Evolutionary conservation across 257 asterid genomes (phyloP).

Genomic region (Parsonsia alboflavescens): DNA sequence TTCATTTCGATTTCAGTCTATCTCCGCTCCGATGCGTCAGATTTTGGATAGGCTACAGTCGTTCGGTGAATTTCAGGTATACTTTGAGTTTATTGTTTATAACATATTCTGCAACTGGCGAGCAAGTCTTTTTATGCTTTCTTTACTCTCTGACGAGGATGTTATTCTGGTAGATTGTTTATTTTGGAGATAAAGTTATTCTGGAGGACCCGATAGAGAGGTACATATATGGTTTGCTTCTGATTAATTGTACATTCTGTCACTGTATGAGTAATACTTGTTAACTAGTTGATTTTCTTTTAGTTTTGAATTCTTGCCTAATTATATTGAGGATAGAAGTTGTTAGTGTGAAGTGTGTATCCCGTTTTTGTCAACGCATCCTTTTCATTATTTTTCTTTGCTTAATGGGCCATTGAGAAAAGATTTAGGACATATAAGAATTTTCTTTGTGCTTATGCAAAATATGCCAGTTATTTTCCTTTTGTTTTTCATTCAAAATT

Average conservation of each 20-base stretch:
- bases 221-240: slow-evolving; percentile 24
- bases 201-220: slow-evolving; percentile 89
- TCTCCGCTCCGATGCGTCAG: slow-evolving; percentile 83
- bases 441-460: neutral
- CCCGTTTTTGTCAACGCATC: neutral
- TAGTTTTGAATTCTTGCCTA: neutral
- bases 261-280: neutral
- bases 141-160: neutral
- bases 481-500: neutral
- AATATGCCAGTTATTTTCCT: neutral
- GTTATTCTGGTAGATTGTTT: slow-evolving; percentile 51
- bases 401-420: neutral
- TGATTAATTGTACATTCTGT: neutral
- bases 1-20: slow-evolving; percentile 35
- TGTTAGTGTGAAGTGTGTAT: neutral
- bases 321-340: neutral
- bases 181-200: slow-evolving; percentile 86
- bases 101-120: neutral
- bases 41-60: slow-evolving; percentile 83
- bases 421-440: neutral
- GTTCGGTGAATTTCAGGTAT: slow-evolving; percentile 88
- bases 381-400: neutral
- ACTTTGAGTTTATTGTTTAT: neutral
- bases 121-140: neutral
- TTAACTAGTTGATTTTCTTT: neutral